Conservation (phyloP, 2,329 filamentous ascomycete species). For the Bisporella sp. region DNA sequence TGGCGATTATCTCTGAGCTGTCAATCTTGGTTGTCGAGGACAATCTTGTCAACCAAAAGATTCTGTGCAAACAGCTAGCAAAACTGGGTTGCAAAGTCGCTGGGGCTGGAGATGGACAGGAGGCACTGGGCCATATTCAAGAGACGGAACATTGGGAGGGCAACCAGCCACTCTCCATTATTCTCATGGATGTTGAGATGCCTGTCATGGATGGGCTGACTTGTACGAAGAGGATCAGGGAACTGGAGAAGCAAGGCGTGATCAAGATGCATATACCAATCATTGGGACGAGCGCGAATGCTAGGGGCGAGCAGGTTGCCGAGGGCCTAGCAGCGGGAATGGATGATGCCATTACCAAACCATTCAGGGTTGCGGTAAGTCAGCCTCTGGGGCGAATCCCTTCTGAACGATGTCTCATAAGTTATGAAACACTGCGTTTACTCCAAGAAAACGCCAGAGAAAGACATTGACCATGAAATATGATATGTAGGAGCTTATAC, state of each 20-base stretch:
- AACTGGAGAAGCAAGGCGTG: constrained; percentile 45
- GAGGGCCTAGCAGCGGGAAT: neutral
- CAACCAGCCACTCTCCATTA: constrained; percentile 43
- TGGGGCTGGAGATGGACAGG: constrained; percentile 50
- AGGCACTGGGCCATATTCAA: constrained; percentile 38
- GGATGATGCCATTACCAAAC: neutral
- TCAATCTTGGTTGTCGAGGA: constrained; percentile 50
- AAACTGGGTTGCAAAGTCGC: constrained; percentile 33
- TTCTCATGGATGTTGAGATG: constrained; percentile 75
- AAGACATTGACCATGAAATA: too few species aligned
- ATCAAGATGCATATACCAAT: constrained; percentile 37
- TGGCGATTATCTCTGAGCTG: neutral
- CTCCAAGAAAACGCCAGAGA: too few species aligned
- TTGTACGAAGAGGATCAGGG: constrained; percentile 57
- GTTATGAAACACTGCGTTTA: too few species aligned
- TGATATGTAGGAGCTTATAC: too few species aligned
- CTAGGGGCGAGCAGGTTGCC: constrained; percentile 20
- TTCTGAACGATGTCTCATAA: too few species aligned
- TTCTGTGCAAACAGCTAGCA: constrained; percentile 43
- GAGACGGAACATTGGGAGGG: constrained; percentile 8
- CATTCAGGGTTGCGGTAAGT: neutral
- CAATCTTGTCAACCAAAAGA: constrained; percentile 53
- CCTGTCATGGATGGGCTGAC: constrained; percentile 65
- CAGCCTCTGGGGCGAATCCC: too few species aligned
- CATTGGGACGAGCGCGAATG: constrained; percentile 28